Evolutionary conservation across 441 rosid species (phyloP), one percentile per base, ranked within the genome.

Genomic region (Aquilaria agallochum): DNA sequence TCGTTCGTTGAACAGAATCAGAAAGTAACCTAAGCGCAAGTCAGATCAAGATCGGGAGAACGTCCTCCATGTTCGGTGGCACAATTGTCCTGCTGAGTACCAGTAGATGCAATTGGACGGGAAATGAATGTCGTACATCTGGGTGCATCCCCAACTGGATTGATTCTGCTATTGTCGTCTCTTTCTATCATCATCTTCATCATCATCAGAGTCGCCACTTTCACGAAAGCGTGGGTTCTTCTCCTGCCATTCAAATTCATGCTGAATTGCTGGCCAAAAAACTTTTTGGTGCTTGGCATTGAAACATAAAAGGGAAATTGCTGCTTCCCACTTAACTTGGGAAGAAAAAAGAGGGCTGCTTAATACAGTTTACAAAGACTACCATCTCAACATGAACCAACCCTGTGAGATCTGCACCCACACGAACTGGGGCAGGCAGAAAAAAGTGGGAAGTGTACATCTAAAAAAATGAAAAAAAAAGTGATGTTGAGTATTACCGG

Each of bases 211-310:
- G 73, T 91, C 89, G 0, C 94, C 91, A 11, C 97, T 91, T 79
- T 91, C 99, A 2, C 99, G 96, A 68, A 95, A 95, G 20, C 99
- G 89, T n/a, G 99, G 99, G 76, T 95, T 91, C 85, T 95, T 89
- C 77, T 91, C 99, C 97, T 95, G 82, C 76, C 52, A 67, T 54
- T 42, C 56, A 71, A 69, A 36, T 5, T 40, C 45, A 6, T 40
- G 45, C 45, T 40, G 45, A 40, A 40, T 40, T 40, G 45, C 9
- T 40, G 45, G 5, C 45, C 45, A 40, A 10, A 40, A 40, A 40
- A 40, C 45, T 40, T 40, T 5, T 20, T 5, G 42, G 9, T 8
- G 45, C 45, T 40, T 40, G 45, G 9, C 45, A 40, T 40, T 40
- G 5, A 40, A 40, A 40, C 7, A 2, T 40, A 40, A 40, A 40